These are phyloP conservation scores for Vitrella brassicaformis DNA, from an alignment of 73 alveolate genomes.

Conservation along the genomic window DNA sequence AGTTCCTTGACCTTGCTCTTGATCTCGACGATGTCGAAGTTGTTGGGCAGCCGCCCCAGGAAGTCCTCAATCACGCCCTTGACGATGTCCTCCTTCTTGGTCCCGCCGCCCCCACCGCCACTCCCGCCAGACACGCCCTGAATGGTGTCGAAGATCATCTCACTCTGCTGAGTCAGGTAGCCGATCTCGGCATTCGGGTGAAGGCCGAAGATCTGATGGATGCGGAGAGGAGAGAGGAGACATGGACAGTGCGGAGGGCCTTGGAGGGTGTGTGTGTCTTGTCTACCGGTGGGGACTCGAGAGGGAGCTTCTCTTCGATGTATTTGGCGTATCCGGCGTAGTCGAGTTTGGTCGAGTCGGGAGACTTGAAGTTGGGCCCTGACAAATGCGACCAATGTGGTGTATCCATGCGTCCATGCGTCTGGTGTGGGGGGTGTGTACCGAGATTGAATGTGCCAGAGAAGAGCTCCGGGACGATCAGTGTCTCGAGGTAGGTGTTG, in stretches of 20 bases:
- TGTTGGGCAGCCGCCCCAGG: slow-evolving; percentile 67
- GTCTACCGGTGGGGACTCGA: slow-evolving; percentile 92
- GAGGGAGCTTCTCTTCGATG: slow-evolving; percentile 86
- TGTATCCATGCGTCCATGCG: no score
- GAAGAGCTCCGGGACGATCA: not conserved
- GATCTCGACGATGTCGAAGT: slow-evolving; percentile 61
- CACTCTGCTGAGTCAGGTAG: slow-evolving; percentile 82
- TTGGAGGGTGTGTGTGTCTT: no score
- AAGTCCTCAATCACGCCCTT: slow-evolving; percentile 65
- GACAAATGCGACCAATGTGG: no score
- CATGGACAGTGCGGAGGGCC: no score
- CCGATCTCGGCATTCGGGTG: slow-evolving; percentile 99
- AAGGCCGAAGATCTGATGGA: slow-evolving; percentile 92
- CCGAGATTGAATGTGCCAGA: not conserved
- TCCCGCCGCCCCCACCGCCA: slow-evolving; percentile 61
- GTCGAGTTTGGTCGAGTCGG: slow-evolving; percentile 55
- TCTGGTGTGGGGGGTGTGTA: no score
- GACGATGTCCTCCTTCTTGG: slow-evolving; percentile 71
- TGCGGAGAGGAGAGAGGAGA: no score
- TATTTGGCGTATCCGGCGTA: slow-evolving; percentile 79
- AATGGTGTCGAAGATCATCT: slow-evolving; percentile 74
- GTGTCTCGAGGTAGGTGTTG: not conserved
- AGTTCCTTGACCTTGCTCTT: slow-evolving; percentile 57
- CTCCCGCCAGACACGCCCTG: slow-evolving; percentile 84
- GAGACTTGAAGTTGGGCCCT: not conserved